Evolutionary conservation across 1,284 basidiomycete species (phyloP).

Genomic region (Mrakiaceae sp.): DNA sequence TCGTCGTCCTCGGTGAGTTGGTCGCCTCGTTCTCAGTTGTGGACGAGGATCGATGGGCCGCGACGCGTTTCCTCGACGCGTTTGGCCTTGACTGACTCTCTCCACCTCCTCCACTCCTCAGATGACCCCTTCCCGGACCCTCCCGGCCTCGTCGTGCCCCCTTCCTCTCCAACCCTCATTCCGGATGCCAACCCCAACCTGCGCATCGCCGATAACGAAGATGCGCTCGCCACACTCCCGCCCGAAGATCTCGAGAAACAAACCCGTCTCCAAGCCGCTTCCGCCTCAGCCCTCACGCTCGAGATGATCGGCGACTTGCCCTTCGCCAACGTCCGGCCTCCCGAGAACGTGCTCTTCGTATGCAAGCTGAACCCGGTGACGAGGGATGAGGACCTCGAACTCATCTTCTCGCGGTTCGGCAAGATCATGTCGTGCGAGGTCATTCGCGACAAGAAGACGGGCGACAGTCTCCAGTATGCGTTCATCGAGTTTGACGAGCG

Average conservation of each 20-base stretch:
- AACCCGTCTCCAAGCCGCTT: slow-evolving; percentile 71
- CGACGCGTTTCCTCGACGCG: background rate
- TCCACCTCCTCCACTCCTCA: slow-evolving; percentile 27
- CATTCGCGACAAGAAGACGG: slow-evolving; percentile 87
- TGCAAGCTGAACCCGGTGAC: slow-evolving; percentile 97
- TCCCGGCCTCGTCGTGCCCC: slow-evolving; percentile 54
- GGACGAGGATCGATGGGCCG: background rate
- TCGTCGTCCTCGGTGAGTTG: slow-evolving; percentile 71
- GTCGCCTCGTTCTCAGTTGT: background rate
- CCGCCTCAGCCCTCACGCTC: slow-evolving; percentile 85
- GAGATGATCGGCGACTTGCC: slow-evolving; percentile 99
- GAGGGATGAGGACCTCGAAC: slow-evolving; percentile 86
- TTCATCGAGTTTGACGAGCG: slow-evolving; percentile 96
- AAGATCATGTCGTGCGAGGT: slow-evolving; percentile 94
- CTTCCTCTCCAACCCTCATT: slow-evolving; percentile 62
- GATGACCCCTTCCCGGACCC: slow-evolving; percentile 95
- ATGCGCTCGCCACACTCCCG: slow-evolving; percentile 59
- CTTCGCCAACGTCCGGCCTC: slow-evolving; percentile 93
- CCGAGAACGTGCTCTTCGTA: slow-evolving; percentile 96
- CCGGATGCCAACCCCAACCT: slow-evolving; percentile 54
- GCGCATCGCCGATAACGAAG: slow-evolving; percentile 84
- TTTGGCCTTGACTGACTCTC: background rate
- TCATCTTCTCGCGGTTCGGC: slow-evolving; percentile 95
- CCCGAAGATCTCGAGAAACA: slow-evolving; percentile 71
- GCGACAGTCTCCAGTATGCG: slow-evolving; percentile 93